Conservation (phyloP, 768 basidiomycete genomes). For the Pholiota conissans region DNA sequence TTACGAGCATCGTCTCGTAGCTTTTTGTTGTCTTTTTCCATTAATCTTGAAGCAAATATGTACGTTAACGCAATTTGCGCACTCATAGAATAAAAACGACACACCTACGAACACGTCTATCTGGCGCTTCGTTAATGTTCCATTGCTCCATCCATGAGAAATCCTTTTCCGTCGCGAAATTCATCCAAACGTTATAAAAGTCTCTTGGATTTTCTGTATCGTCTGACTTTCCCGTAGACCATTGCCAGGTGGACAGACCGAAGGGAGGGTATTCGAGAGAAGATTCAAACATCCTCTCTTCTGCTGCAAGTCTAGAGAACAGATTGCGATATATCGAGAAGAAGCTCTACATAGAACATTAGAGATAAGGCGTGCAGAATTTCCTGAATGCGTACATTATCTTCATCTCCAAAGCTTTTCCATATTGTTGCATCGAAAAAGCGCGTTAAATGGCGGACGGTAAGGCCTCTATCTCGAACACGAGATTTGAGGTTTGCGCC, state of each 20-base stretch:
- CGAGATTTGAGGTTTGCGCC: conserved; percentile 56
- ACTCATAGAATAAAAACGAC: conserved; percentile 12
- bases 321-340: conserved; percentile 87
- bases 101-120: conserved; percentile 79
- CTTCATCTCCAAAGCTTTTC: conserved; percentile 61
- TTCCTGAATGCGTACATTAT: conserved; percentile 44
- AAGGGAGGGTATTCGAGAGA: conserved; percentile 74
- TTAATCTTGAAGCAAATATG: conserved; percentile 48
- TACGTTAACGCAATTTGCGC: not conserved
- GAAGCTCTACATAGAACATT: conserved; percentile 61
- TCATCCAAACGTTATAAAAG: conserved; percentile 87
- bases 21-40: conserved; percentile 97
- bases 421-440: conserved; percentile 81
- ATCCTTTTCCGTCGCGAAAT: conserved; percentile 84
- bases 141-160: conserved; percentile 89
- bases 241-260: conserved; percentile 76
- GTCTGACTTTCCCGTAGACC: conserved; percentile 48
- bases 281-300: conserved; percentile 58
- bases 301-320: conserved; percentile 78
- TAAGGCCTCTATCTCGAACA: conserved; percentile 71
- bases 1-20: conserved; percentile 81
- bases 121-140: conserved; percentile 82
- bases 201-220: conserved; percentile 53
- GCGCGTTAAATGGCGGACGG: conserved; percentile 74
- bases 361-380: not conserved